Base-by-base conservation (phyloP, 2,329 filamentous ascomycete genomes). In the Arthrinium puccinioides region DNA sequence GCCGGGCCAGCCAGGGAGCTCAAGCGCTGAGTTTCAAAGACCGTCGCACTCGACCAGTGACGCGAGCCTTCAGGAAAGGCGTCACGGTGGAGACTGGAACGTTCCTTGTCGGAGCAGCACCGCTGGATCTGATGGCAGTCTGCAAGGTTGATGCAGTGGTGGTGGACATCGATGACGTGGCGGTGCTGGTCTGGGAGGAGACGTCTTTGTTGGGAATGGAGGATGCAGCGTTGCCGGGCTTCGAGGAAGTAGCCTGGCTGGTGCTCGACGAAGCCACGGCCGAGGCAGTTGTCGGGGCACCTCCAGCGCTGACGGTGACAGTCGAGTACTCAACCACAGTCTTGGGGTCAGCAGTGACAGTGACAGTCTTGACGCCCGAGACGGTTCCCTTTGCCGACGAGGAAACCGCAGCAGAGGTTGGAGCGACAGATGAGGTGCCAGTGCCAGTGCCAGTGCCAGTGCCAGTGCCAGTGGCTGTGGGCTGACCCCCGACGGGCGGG, bases 311-410 rank as follows among this genome's bases (percentile, higher is more conserved):
- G 37, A 54, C 52, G 8, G 57, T 60, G 11, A 63, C 50, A n/a
- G 62, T 68, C 32, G 51, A 53, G 41, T 60, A 59, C 16, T 61
- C 54, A 1, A 57, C 61, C 8, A 64, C 53, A 2, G 65, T 62
- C n/a, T 54, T 56, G 2, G 63, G 54, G 7, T 55, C 53, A 6
- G 50, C 57, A 1, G 64, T 69, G 27, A 67, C 63, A 2, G 64
- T 66, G 23, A 63, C 55, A 16, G 64, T 69, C 40, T 61, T 52
- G 9, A 64, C 60, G 25, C 60, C 59, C 6, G 26, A 28, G 11
- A 45, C 21, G 49, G 53, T 42, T n/a, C 38, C 31, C 5, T 32
- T 33, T 6, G 42, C 43, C 21, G 51, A 41, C 4, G 14, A 16
- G 15, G 14, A 30, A 30, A n/a, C 9, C 27, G 24, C 19, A 6